These are phyloP conservation scores for Haplosporangium sp. DNA, from an alignment of 371 early-diverging fungal genomes.

Conservation along the genomic window DNA sequence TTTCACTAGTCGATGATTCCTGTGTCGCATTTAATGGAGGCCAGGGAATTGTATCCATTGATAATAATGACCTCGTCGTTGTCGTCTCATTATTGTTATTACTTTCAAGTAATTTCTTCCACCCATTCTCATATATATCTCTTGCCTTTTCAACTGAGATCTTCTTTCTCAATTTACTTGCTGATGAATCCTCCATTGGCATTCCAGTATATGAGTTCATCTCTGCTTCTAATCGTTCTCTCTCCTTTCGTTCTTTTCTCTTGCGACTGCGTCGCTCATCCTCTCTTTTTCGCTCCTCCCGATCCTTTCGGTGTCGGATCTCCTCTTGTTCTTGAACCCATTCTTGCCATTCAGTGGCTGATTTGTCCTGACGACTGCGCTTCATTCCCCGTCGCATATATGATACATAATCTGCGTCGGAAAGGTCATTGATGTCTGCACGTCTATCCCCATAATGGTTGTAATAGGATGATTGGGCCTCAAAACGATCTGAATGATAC, in stretches of 20 bases:
- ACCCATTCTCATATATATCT: constrained; percentile 19
- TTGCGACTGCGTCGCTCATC: constrained; percentile 20
- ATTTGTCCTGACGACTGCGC: constrained; percentile 74
- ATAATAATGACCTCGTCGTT: background rate
- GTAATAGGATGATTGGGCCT: background rate
- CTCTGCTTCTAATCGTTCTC: constrained; percentile 11
- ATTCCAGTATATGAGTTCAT: background rate
- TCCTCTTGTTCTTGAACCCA: constrained; percentile 32
- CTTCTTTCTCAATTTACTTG: constrained; percentile 18
- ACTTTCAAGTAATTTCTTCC: constrained; percentile 12
- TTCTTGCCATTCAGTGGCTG: constrained; percentile 78
- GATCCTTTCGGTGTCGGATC: constrained; percentile 8
- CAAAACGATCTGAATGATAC: constrained; percentile 18
- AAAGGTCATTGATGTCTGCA: constrained; percentile 13
- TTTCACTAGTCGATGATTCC: background rate
- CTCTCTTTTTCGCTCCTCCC: constrained; percentile 15
- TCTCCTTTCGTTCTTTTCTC: constrained; percentile 20
- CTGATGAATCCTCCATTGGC: constrained; percentile 3
- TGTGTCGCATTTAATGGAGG: constrained; percentile 16
- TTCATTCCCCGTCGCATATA: constrained; percentile 50
- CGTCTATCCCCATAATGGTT: background rate
- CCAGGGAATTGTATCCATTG: constrained; percentile 34
- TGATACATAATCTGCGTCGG: constrained; percentile 31
- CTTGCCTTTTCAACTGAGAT: constrained; percentile 12
- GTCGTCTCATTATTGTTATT: background rate